Conservation (phyloP, 1,284 basidiomycete genomes). For the Melampsora larici-populina region DNA sequence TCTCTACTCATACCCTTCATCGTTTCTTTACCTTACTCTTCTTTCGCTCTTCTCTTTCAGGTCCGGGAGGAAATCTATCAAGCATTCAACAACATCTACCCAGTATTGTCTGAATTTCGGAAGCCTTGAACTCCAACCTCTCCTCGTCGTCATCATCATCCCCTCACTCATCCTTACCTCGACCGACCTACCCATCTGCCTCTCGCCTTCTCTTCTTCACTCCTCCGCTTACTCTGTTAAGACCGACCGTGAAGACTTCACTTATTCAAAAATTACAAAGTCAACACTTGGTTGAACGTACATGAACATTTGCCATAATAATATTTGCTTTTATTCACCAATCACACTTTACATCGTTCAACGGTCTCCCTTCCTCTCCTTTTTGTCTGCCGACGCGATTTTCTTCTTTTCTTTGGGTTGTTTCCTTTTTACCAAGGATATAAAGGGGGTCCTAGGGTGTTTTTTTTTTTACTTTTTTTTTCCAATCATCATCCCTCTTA, state of each 20-base stretch:
- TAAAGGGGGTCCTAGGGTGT: background rate
- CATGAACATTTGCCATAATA: background rate
- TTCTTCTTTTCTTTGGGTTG: background rate
- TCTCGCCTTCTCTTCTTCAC: background rate
- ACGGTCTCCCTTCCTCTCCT: slow-evolving; percentile 7
- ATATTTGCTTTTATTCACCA: background rate
- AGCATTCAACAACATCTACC: slow-evolving; percentile 97
- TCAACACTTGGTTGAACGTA: background rate
- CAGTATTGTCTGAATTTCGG: slow-evolving; percentile 57
- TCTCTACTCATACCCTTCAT: slow-evolving; percentile 45
- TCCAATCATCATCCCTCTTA: too few relatives aligned
- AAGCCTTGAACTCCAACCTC: slow-evolving; percentile 33
- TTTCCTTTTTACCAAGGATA: background rate
- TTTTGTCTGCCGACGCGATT: slow-evolving; percentile 1
- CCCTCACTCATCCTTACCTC: background rate
- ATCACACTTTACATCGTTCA: background rate
- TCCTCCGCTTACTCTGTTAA: background rate
- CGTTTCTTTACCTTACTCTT: slow-evolving; percentile 47
- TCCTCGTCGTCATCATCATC: background rate
- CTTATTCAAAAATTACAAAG: background rate
- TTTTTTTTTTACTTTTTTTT: background rate
- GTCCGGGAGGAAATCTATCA: slow-evolving; percentile 99
- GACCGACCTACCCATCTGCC: background rate
- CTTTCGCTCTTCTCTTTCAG: slow-evolving; percentile 59
- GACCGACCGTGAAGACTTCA: background rate